Evolutionary conservation across 192 early-diverging fungal species (phyloP), one percentile per base, ranked within the genome.

Genomic region (Lunasporangiospora selenospora): DNA sequence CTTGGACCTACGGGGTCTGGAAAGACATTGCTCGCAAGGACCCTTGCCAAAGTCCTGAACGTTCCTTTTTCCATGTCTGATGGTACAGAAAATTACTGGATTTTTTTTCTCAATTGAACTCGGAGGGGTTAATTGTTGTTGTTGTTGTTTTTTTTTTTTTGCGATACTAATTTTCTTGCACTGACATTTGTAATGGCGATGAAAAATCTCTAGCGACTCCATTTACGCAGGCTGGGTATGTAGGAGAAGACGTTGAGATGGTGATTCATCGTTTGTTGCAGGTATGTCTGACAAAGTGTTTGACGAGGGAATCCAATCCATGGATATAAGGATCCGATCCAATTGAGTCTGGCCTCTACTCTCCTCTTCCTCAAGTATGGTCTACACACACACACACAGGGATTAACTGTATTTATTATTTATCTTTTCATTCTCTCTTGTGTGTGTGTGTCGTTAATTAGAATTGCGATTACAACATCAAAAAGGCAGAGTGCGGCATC

Each of bases 141-240:
- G 4, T 18, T 26, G 7, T 16, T 45, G 12, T 19, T 29, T 34
- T 0, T 21, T 45, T 36, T 1, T 52, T 33, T 11, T 39, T 36
- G 34, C 18, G 2, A 2, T n/a, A n/a, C n/a, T n/a, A n/a, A n/a
- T n/a, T n/a, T n/a, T n/a, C n/a, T n/a, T n/a, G n/a, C n/a, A n/a
- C n/a, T n/a, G n/a, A n/a, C n/a, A n/a, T n/a, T n/a, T n/a, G n/a
- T n/a, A n/a, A n/a, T n/a, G n/a, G n/a, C n/a, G n/a, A n/a, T n/a
- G n/a, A n/a, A n/a, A n/a, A n/a, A n/a, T 6, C 27, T 30, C 19
- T 47, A 73, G 69, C 94, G 1, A 94, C 92, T 3, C 91, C 93
- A n/a, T 86, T 95, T 60, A 95, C 94, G 13, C 92, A 93, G 62
- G 88, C 93, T 16, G 94, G 94, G 6, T 95, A 95, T 67, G 94